Percentiles rank a stretch among this genome's conserved stretches.
These are phyloP conservation scores for Graphilbum fragrans DNA, from an alignment of 2,329 filamentous ascomycete species.

Conservation along the genomic window DNA sequence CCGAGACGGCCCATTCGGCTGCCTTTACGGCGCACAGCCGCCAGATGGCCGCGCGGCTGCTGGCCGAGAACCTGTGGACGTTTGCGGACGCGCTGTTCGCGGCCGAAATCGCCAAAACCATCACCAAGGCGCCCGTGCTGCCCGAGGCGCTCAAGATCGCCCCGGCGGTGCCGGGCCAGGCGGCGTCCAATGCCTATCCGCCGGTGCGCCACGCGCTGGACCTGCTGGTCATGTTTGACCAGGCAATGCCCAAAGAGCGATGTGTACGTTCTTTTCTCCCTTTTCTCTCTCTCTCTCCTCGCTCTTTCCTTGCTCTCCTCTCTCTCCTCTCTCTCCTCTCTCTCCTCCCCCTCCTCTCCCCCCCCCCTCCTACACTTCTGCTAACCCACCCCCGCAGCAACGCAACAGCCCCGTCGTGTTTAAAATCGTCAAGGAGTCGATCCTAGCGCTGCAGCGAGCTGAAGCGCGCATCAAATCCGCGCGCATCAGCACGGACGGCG, in stretches of 20 bases:
- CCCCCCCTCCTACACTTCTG: neutral
- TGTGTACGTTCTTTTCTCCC: slow-evolving; percentile 31
- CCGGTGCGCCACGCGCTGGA: slow-evolving; percentile 46
- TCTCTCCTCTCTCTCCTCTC: neutral
- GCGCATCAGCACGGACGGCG: slow-evolving; percentile 52
- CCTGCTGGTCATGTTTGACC: slow-evolving; percentile 49
- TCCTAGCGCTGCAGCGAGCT: slow-evolving; percentile 66
- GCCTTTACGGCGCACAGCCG: slow-evolving; percentile 40
- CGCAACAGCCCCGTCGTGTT: slow-evolving; percentile 44
- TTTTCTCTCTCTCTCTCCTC: neutral
- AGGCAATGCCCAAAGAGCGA: slow-evolving; percentile 51
- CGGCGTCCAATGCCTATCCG: slow-evolving; percentile 44
- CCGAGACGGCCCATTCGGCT: slow-evolving; percentile 15
- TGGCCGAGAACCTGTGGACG: slow-evolving; percentile 45
- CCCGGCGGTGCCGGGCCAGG: slow-evolving; percentile 29
- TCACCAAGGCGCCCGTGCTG: slow-evolving; percentile 34
- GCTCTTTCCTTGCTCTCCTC: neutral
- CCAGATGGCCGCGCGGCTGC: slow-evolving; percentile 41
- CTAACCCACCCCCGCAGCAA: slow-evolving; percentile 20
- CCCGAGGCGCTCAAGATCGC: slow-evolving; percentile 38
- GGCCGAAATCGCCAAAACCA: slow-evolving; percentile 40
- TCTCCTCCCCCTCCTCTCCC: neutral
- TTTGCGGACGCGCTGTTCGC: slow-evolving; percentile 43
- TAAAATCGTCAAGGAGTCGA: slow-evolving; percentile 80
- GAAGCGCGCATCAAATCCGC: slow-evolving; percentile 57